Evolutionary conservation across 1,139 yeast genomes (phyloP), one percentile per base, ranked within the genome.

Genomic region (Pichia sp.): DNA sequence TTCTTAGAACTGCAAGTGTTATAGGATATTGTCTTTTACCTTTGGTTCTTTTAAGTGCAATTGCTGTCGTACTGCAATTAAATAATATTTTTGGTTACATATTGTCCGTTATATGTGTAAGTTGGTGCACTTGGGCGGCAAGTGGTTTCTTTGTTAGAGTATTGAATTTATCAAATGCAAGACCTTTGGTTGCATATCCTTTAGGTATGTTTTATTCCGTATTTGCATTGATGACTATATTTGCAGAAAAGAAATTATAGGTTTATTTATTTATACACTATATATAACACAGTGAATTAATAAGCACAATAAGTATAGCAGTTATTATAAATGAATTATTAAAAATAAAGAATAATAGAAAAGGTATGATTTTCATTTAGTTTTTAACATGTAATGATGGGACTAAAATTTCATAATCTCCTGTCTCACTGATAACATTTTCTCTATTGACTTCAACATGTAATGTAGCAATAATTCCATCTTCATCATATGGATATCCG

Each of bases 151-250:
- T 93, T 54, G 95, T 88, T 46, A 77, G 91, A 10, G 89, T 86
- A 26, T 69, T 91, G 56, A 86, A 80, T 55, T 70, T 93, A 49
- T 80, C 82, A 43, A 86, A 88, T 53, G 95, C 91, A 52, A 76
- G 98, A 55, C 81, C 85, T 8, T 74, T 91, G 51, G 85, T 91
- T 49, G 98, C 97, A 2, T 91, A 93, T 61, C 99, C 99, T 1
- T 70, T 91, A 55, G 81, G 85, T 15, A 78, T 91, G 67, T 91
- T 91, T 60, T 91, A 93, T 68, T 79, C 89, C 42, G 93, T 91
- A 5, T 93, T 93, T 70, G 96, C 96, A 27, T 72, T 93, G 52
- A 88, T 91, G 95, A 94, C 97, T 6, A 82, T 93, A 32, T 91
- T 91, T 46, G 63, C 53, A 10, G 64, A 59, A 42, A 59, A 56